Conservation (phyloP, 2,329 filamentous ascomycete species). For the Cladophialophora exuberans region DNA sequence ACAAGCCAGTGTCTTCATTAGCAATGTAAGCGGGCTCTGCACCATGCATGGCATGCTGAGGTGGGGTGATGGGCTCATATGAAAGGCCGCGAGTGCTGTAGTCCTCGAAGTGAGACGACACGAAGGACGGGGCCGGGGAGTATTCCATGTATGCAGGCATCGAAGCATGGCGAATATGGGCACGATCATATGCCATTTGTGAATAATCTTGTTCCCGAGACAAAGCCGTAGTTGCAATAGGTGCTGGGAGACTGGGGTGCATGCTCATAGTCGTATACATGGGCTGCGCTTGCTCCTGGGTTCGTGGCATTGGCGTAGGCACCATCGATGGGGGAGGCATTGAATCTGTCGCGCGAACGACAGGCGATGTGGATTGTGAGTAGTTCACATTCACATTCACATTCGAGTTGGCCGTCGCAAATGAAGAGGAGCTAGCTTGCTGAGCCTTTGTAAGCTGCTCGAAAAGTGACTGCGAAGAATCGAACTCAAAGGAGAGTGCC, state of each 20-base stretch:
- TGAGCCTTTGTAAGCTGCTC: constrained; percentile 99
- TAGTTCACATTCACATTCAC: constrained; percentile 65
- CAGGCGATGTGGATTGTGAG: constrained; percentile 82
- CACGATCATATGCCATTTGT: constrained; percentile 83
- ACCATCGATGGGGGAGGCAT: constrained; percentile 93
- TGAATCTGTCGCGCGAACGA: constrained; percentile 85
- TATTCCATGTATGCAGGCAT: constrained; percentile 99
- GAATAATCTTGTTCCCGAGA: constrained; percentile 88
- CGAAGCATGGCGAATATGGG: constrained; percentile 92
- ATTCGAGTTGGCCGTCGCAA: constrained; percentile 76
- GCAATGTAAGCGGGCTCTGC: constrained; percentile 95
- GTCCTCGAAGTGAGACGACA: constrained; percentile 97
- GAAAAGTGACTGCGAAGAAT: constrained; percentile 97
- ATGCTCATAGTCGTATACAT: constrained; percentile 73
- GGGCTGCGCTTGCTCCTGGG: constrained; percentile 67
- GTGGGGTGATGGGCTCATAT: constrained; percentile 94
- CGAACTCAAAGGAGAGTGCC: constrained; percentile 96
- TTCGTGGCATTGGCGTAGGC: constrained; percentile 60
- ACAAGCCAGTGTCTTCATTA: constrained; percentile 95
- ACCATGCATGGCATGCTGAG: constrained; percentile 80
- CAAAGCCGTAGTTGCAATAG: constrained; percentile 69
- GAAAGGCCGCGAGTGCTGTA: constrained; percentile 96
- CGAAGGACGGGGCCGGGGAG: constrained; percentile 95
- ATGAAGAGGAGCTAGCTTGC: constrained; percentile 97
- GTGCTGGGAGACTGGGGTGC: constrained; percentile 68